Conservation (phyloP, 495 filamentous ascomycete species). For the Xylaria flabelliformis region DNA sequence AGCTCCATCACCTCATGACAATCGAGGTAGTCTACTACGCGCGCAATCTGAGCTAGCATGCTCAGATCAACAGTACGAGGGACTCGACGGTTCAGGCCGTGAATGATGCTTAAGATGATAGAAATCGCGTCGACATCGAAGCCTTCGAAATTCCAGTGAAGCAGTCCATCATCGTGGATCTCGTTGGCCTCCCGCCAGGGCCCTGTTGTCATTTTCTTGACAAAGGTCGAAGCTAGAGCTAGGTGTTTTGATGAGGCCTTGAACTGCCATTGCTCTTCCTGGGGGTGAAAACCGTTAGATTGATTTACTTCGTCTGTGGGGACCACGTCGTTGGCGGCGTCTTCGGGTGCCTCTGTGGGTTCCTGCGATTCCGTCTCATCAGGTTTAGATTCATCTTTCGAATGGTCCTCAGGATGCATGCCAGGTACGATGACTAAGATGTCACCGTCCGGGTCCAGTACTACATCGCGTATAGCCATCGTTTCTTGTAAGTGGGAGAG, state of each 20-base stretch:
- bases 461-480: background rate
- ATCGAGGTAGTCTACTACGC: slow-evolving; percentile 60
- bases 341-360: background rate
- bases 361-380: background rate
- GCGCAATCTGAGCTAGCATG: slow-evolving; percentile 56
- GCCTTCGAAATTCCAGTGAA: slow-evolving; percentile 48
- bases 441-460: slow-evolving; percentile 22
- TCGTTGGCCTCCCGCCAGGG: slow-evolving; percentile 46
- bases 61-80: slow-evolving; percentile 51
- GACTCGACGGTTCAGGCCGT: slow-evolving; percentile 53
- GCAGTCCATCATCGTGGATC: slow-evolving; percentile 47
- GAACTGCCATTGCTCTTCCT: slow-evolving; percentile 29
- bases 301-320: background rate
- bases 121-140: slow-evolving; percentile 53
- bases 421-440: slow-evolving; percentile 15
- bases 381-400: background rate
- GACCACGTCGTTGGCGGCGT: background rate
- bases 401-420: background rate
- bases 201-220: slow-evolving; percentile 46
- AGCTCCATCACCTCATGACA: slow-evolving; percentile 53
- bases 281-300: background rate
- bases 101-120: slow-evolving; percentile 59
- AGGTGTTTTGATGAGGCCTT: slow-evolving; percentile 62
- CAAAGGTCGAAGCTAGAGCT: slow-evolving; percentile 55
- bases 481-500: background rate